These are phyloP conservation scores for Oehlia diaphana DNA, from an alignment of 192 early-diverging fungal genomes.

Conservation along the genomic window DNA sequence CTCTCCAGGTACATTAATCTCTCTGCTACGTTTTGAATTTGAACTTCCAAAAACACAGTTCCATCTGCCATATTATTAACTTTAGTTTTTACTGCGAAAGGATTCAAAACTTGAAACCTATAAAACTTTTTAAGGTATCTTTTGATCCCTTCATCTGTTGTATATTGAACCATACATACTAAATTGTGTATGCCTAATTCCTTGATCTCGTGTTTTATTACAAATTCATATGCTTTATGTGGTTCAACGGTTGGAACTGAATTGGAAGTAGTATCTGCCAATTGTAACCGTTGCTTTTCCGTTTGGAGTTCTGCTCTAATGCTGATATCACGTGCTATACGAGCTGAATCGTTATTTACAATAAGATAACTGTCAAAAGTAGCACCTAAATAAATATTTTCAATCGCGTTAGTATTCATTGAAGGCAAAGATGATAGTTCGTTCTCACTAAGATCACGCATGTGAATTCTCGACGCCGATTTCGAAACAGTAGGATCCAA, in stretches of 20 bases:
- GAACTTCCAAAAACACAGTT: conserved; percentile 84
- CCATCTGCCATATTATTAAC: conserved; percentile 78
- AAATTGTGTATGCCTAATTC: conserved; percentile 92
- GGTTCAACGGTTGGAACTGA: conserved; percentile 58
- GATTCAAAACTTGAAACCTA: conserved; percentile 96
- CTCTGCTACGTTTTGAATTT: conserved; percentile 85
- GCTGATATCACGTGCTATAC: background rate
- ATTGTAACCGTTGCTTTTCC: background rate
- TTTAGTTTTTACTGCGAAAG: conserved; percentile 94
- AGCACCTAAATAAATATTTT: background rate
- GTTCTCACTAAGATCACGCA: background rate
- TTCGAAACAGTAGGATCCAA: background rate
- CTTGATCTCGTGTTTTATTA: conserved; percentile 92
- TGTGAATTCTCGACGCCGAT: background rate
- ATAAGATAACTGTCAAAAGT: background rate
- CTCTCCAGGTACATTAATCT: conserved; percentile 83
- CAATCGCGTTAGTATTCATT: background rate
- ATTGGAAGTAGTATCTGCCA: background rate
- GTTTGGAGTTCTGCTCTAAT: background rate
- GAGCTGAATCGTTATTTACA: background rate
- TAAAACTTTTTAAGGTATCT: conserved; percentile 87
- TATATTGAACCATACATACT: conserved; percentile 84
- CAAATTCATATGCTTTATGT: conserved; percentile 68
- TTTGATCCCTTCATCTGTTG: conserved; percentile 63
- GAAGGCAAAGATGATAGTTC: background rate